Base-by-base conservation (phyloP, 1,284 basidiomycete species). In the Trichosporon sp. region DNA sequence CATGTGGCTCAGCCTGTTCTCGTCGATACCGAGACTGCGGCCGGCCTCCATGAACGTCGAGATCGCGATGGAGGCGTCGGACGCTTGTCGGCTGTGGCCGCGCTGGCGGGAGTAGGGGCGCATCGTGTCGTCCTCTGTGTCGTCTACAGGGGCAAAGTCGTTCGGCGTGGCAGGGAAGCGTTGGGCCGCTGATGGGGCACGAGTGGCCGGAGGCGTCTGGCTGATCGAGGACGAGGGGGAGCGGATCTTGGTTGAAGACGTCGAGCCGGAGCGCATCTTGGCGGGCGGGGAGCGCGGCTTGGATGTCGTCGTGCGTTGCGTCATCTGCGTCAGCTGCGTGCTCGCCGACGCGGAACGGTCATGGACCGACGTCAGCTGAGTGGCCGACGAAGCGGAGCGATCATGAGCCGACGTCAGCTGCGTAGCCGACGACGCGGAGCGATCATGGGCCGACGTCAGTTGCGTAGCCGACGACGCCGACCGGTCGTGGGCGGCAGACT, bases 31-130 rank as follows among this genome's bases (percentile, higher is more conserved):
- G 14, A 81, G 69, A 4, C 78, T 77, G 48, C 76, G 73, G 6
- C 81, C 81, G 10, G 81, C 78, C 40, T 78, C 77, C 64, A 80
- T 72, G 72, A 83, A 83, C 31, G 77, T 77, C 38, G 63, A 51
- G 10, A 74, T 65, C 12, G 75, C 71, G 5, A 79, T 65, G 12
- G 77, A 75, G 48, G 78, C 77, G 31, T 75, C 76, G 0, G 78
- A 77, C 0, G 73, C 64, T 46, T 73, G 65, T 4, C 70, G 68
- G 4, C 73, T 32, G 67, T 75, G 73, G 19, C 66, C 31, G 0
- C 32, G 59, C 59, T 63, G 59, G 4, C 59, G 59, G 1, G 32
- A 37, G 59, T 63, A 63, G 16, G 59, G 59, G 16, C 59, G 59
- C 59, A 63, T 63, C 32, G 59, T 63, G 32, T 63, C 59, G 31